Percentiles rank a stretch among this genome's conserved stretches.
These are phyloP conservation scores for Helotiales sp. DNA, from an alignment of 2,329 filamentous ascomycete species.

Conservation along the genomic window DNA sequence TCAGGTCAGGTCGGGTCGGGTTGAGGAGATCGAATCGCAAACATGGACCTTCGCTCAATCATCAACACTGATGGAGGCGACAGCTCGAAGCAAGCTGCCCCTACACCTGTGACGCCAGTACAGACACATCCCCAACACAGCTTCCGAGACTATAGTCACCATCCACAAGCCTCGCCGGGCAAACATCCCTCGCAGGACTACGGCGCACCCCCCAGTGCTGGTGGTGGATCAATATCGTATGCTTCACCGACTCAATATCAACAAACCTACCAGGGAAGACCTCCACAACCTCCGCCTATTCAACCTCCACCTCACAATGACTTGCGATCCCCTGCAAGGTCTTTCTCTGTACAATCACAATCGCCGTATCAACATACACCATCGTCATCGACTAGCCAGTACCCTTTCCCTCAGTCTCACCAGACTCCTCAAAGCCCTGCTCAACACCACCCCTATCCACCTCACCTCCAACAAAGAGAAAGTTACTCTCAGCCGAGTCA, in stretches of 20 bases:
- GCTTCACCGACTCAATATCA: constrained; percentile 43
- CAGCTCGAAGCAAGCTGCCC: constrained; percentile 35
- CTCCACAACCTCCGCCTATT: constrained; percentile 48
- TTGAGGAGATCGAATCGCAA: constrained; percentile 39
- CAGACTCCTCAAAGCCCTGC: constrained; percentile 43
- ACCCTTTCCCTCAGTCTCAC: constrained; percentile 41
- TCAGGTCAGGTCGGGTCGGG: constrained; percentile 26
- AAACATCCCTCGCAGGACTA: constrained; percentile 44
- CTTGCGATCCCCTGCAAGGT: constrained; percentile 50
- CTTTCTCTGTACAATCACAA: constrained; percentile 43
- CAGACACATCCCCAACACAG: constrained; percentile 38
- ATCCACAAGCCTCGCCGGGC: constrained; percentile 39
- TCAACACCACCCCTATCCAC: constrained; percentile 36
- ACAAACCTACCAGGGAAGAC: constrained; percentile 39
- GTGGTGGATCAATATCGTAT: constrained; percentile 33
- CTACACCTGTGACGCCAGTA: constrained; percentile 42
- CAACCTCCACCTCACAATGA: constrained; percentile 47
- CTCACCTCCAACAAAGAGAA: constrained; percentile 36
- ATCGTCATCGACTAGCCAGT: constrained; percentile 40
- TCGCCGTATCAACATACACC: constrained; percentile 44
- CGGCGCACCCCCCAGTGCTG: constrained; percentile 30
- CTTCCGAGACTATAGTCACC: constrained; percentile 42
- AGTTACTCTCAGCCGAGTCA: constrained; percentile 39
- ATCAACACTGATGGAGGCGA: constrained; percentile 50
- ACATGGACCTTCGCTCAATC: constrained; percentile 58